Evolutionary conservation across 108 stramenopile species (phyloP).

Genomic region (Conticribra guillardii): DNA sequence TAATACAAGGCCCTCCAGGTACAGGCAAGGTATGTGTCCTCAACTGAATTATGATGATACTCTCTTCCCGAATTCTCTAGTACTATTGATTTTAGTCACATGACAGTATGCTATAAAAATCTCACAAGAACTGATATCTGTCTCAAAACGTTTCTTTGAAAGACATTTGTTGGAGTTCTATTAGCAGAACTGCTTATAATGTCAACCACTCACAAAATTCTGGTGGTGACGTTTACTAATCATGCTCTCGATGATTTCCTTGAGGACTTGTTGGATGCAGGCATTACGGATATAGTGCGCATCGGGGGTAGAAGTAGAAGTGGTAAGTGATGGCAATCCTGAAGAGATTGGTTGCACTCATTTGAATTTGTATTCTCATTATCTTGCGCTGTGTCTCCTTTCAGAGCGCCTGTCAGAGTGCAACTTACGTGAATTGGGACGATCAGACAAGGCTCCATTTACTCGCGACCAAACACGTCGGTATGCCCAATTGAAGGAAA

Average conservation of each 20-base stretch:
- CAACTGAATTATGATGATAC: too few relatives aligned
- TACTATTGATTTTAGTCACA: neutral
- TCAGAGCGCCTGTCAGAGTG: slow-evolving; percentile 8
- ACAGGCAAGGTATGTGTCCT: too few relatives aligned
- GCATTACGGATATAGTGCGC: slow-evolving; percentile 11
- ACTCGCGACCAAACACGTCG: too few relatives aligned
- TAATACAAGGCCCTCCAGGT: slow-evolving; percentile 21
- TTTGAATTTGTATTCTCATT: too few relatives aligned
- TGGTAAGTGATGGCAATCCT: too few relatives aligned
- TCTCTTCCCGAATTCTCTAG: too few relatives aligned
- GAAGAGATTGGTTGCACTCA: too few relatives aligned
- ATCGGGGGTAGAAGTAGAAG: slow-evolving; percentile 18
- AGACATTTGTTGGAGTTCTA: slow-evolving; percentile 14
- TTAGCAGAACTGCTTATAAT: slow-evolving; percentile 8
- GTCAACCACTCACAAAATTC: slow-evolving; percentile 1
- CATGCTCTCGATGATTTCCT: slow-evolving; percentile 22
- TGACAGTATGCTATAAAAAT: too few relatives aligned
- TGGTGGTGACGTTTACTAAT: slow-evolving; percentile 20
- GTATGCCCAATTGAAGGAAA: too few relatives aligned
- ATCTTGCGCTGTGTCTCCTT: too few relatives aligned
- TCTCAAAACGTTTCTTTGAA: too few relatives aligned
- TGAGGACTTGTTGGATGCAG: slow-evolving; percentile 3
- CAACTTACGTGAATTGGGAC: slow-evolving; percentile 8
- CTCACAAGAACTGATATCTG: slow-evolving; percentile 14
- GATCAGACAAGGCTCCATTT: too few relatives aligned